Evolutionary conservation across 768 basidiomycete species (phyloP).

Genomic region (Boletus sp.): DNA sequence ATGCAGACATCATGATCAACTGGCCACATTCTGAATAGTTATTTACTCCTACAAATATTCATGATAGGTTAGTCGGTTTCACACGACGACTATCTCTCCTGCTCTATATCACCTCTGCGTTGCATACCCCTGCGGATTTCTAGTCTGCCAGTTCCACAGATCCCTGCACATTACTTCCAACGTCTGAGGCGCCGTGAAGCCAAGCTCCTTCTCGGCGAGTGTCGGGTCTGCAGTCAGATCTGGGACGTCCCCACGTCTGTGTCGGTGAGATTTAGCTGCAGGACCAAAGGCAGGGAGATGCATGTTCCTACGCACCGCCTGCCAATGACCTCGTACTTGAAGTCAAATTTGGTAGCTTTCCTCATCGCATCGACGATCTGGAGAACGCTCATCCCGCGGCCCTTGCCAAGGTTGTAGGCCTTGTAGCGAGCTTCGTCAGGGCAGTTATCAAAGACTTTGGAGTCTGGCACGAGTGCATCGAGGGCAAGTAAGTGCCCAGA

Average conservation of each 20-base stretch:
- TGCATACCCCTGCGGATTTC: conserved; percentile 76
- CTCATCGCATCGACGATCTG: conserved; percentile 95
- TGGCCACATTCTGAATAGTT: conserved; percentile 33
- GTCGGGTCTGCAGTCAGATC: conserved; percentile 93
- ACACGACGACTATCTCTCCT: not conserved
- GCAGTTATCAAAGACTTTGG: conserved; percentile 54
- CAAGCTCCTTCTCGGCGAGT: conserved; percentile 89
- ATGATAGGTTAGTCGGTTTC: too few species aligned
- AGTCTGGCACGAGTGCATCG: conserved; percentile 68
- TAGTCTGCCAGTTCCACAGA: conserved; percentile 99
- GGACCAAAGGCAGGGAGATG: not conserved
- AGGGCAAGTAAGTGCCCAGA: conserved; percentile 89
- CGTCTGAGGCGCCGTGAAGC: conserved; percentile 79
- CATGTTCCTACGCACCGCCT: conserved; percentile 61
- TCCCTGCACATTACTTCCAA: conserved; percentile 94
- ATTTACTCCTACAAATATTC: too few species aligned
- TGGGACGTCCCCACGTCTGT: conserved; percentile 90
- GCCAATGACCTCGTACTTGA: conserved; percentile 85
- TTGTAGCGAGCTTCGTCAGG: conserved; percentile 66
- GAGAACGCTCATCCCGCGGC: conserved; percentile 87
- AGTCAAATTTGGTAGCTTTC: conserved; percentile 85
- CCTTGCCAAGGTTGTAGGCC: conserved; percentile 96
- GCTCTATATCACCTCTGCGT: conserved; percentile 25
- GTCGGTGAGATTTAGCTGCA: conserved; percentile 6
- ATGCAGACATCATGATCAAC: conserved; percentile 38